Evolutionary conservation across 2,329 filamentous ascomycete genomes (phyloP), one percentile per base, ranked within the genome.

Genomic region (Apiospora kogelbergensis): DNA sequence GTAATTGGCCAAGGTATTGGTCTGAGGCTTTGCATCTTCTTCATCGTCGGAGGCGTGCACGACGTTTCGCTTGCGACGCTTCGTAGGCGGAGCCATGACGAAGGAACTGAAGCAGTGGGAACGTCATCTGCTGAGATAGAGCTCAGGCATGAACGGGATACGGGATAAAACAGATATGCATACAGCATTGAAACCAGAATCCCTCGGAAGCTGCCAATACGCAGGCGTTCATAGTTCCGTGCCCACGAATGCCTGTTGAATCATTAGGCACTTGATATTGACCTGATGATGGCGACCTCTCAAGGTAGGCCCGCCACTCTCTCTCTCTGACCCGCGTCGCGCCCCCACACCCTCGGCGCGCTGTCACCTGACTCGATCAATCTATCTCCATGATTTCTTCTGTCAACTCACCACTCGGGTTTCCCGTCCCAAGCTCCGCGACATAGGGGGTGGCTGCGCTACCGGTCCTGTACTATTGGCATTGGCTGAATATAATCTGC

Each of bases 61-160:
- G 74, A 86, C 79, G 77, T 86, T 89, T 73, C 85, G 86, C 82
- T 84, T 87, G 73, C 85, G 86, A 78, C 88, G 85, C 81, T 88
- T 88, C 77, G 86, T 81, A 71, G 85, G 84, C 79, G 86, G 86
- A 75, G 85, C 85, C 87, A 89, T 89, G 72, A 75, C 76, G 72
- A 71, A 70, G 67, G 72, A 70, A 69, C 45, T 67, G 44, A 64
- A 48, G 65, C 71, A 57, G 70, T 40, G 65, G 68, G 66, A 68
- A 69, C 72, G 71, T 70, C 76, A 78, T 78, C 72, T 71, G 73
- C 67, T 70, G 64, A 10, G 66, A 20, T 57, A 20, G 15, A 57
- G 48, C 48, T 57, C 48, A 57, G 48, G 30, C 48, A 57, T 33
- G 26, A 5, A 33, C 48, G 48, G 26, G 48, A 30, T 26, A 33